Percentiles rank a stretch among this genome's conserved stretches.
Conservation (phyloP, 495 filamentous ascomycete genomes). For the Neurospora sp. region DNA sequence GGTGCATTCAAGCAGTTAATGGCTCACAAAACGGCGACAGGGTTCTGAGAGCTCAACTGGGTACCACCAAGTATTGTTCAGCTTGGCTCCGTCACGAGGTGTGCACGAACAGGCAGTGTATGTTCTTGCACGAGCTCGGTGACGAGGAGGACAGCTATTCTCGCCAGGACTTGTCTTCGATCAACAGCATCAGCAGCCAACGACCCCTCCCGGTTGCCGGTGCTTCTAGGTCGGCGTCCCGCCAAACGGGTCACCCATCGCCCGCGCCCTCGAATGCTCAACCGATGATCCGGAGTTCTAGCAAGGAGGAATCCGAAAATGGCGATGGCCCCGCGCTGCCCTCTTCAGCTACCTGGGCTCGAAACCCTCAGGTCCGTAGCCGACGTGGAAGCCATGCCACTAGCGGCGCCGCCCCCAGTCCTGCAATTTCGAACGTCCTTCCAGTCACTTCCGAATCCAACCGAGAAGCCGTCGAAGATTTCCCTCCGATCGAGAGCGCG, state of each 20-base stretch:
- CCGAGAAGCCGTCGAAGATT: conserved; percentile 23
- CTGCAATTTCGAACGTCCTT: conserved; percentile 53
- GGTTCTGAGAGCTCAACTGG: conserved; percentile 80
- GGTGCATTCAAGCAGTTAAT: conserved; percentile 85
- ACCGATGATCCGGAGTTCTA: conserved; percentile 60
- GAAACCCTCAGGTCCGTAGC: conserved; percentile 59
- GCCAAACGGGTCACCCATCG: conserved; percentile 41
- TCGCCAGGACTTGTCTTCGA: conserved; percentile 88
- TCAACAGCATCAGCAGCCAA: conserved; percentile 80
- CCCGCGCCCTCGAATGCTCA: conserved; percentile 49
- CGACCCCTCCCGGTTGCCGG: conserved; percentile 42
- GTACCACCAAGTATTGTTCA: conserved; percentile 98
- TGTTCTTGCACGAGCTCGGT: conserved; percentile 93
- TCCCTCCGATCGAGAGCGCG: conserved; percentile 11
- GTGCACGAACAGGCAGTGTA: conserved; percentile 90
- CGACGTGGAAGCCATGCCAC: conserved; percentile 66
- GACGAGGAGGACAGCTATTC: conserved; percentile 97
- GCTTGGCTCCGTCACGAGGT: conserved; percentile 88
- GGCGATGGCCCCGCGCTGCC: conserved; percentile 80
- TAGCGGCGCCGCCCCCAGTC: conserved; percentile 71
- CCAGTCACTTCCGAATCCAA: conserved; percentile 39
- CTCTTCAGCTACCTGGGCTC: conserved; percentile 89
- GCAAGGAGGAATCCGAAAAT: conserved; percentile 63
- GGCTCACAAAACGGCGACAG: conserved; percentile 85
- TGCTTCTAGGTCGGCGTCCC: conserved; percentile 38